Evolutionary conservation across 2,329 filamentous ascomycete species (phyloP), one percentile per base, ranked within the genome.

Genomic region (Ophidiomyces ophidiicola): DNA sequence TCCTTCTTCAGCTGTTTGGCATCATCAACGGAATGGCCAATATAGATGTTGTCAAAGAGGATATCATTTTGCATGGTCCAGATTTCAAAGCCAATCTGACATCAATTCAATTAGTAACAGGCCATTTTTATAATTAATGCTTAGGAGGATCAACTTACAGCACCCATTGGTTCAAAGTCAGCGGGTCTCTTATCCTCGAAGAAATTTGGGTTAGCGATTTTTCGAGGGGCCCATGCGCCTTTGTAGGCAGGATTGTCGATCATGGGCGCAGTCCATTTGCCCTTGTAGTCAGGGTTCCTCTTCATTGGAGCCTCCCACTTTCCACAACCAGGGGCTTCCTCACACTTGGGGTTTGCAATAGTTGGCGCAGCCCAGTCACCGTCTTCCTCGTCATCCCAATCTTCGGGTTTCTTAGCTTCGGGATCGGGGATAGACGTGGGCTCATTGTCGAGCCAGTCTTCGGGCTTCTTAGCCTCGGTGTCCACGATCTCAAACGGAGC

Each of bases 11-110:
- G 72, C 69, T 87, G 82, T 64, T 82, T 78, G 46, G 90, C 90
- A 52, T 98, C 90, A 58, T 85, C 85, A 52, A 90, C 63, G 14
- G 88, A 96, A 78, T 98, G 90, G 48, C 90, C 90, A 61, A 98
- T 86, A 76, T 96, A 98, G 72, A 98, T 92, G 79, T 98, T 98
- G 77, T 96, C 85, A 56, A 98, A 96, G 56, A 94, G 80, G 54
- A 98, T 96, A 60, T 94, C 82, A 63, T 79, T 93, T 69, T 94
- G 88, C 90, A 98, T 98, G 56, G 90, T 96, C 90, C 90, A 98
- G 69, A 98, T 88, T 68, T 98, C 90, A 58, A 96, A 96, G 54
- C 90, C 90, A 68, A 96, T 87, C 82, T 86, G 57, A 14, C 10
- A 33, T 8, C 32, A 41, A 21, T 6, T 19, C 25, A 34, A 44